Evolutionary conservation across 257 asterid species (phyloP), one percentile per base, ranked within the genome.

Genomic region (Solanum pennellii): DNA sequence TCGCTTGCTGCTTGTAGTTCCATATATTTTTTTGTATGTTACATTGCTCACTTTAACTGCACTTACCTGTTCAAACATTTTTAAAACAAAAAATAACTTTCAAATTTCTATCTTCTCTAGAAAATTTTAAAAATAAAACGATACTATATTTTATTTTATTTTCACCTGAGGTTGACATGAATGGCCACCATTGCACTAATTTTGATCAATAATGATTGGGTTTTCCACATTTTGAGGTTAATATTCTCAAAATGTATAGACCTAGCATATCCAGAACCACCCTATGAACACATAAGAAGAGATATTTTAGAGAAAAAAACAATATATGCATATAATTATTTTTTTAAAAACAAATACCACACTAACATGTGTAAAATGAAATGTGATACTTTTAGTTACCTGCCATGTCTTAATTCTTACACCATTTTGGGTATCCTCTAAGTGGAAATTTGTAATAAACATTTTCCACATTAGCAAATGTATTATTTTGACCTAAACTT

Each of bases 401-500:
- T 79, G 91, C 91, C 91, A 87, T 75, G 87, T 75, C 86, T 86
- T 86, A 62, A 87, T 86, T 76, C 89, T 89, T n/a, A 87, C 66
- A 72, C 91, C 88, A 41, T 89, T 86, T 21, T 83, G 83, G 20
- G 86, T 66, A 47, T 66, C 88, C 35, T 73, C 11, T 71, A 87
- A 85, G 6, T 35, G 39, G 73, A 69, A 87, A 75, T 41, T 4
- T 35, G 60, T 74, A n/a, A 87, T 23, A 25, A n/a, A 89, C 74
- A n/a, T 39, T 49, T 31, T 83, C 88, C 69, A 86, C 89, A 9
- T 33, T 5, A 10, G 87, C 88, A 83, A 60, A 86, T 42, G 86
- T 49, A n/a, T 86, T 87, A 20, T 83, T 1, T 7, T 23, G 41
- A 45, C 91, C 91, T 39, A 89, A 76, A 37, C 89, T 87, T 47